Evolutionary conservation across 192 early-diverging fungal genomes (phyloP), one percentile per base, ranked within the genome.

Genomic region (Powellomyces hirtus): DNA sequence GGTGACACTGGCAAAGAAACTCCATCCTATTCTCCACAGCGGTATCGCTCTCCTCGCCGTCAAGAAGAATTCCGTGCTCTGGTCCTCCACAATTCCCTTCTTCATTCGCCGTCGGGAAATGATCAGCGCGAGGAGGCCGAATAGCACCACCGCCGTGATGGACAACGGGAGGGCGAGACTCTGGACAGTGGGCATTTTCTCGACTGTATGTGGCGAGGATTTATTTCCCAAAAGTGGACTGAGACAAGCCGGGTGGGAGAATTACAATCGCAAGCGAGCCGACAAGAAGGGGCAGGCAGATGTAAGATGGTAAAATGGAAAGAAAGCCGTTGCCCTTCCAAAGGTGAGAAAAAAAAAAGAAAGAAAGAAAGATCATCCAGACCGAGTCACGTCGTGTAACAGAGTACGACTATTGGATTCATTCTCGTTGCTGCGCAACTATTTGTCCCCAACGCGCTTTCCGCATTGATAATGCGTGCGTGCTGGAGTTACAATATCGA

Each of bases 41-140:
- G 77, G 64, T 46, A 72, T 70, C 31, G 75, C 68, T 35, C 62
- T 72, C 38, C 75, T 59, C 10, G 81, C 81, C 0, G 81, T 83
- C 60, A 83, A 62, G 50, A 83, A 81, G 65, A 75, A 76, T 56
- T 83, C 79, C 6, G 75, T 69, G 33, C 20, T 27, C 24, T 63
- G 37, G 37, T 60, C 59, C 36, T 40, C 59, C n/a, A n/a, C 36
- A 38, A 60, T 38, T 2, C 29, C 38, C 52, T 55, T 31, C n/a
- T 18, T 51, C n/a, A 18, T 22, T n/a, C 67, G 56, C 20, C 49
- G 16, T 20, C 38, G 18, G 20, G 68, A 46, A 29, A 70, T n/a
- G 1, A 62, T 13, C 29, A 77, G 31, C 14, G 75, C 75, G 13
- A 38, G 35, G 29, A 62, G 31, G 14, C 64, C 75, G 59, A 77